Conservation (phyloP, 2,329 filamentous ascomycete genomes). For the Paracorniculantispora psalliotae region DNA sequence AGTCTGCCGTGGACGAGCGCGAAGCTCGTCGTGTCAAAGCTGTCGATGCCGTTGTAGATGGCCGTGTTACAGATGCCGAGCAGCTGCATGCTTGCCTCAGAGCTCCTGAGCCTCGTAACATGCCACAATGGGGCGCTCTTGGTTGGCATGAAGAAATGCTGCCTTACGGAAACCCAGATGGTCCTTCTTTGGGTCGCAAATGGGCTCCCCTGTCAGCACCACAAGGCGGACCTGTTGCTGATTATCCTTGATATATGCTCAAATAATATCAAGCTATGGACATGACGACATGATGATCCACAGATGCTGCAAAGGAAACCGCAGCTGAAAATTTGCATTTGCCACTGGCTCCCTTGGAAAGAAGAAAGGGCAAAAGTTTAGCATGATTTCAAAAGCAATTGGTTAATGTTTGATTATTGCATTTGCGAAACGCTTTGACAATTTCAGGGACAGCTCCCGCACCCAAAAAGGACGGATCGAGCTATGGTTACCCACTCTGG, state of each 20-base stretch:
- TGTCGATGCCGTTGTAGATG: slow-evolving; percentile 37
- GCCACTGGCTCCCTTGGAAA: slow-evolving; percentile 2
- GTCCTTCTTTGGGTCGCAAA: slow-evolving; percentile 38
- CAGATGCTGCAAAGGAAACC: neutral
- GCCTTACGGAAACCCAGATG: slow-evolving; percentile 33
- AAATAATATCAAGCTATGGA: neutral
- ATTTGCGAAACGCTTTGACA: neutral
- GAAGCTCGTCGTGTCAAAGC: slow-evolving; percentile 49
- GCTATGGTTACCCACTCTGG: neutral
- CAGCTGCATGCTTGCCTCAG: slow-evolving; percentile 32
- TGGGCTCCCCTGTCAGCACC: slow-evolving; percentile 36
- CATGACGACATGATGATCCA: slow-evolving; percentile 3
- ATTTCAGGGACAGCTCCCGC: neutral
- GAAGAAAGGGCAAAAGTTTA: slow-evolving; percentile 5
- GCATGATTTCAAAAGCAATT: slow-evolving; percentile 7
- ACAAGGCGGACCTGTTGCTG: slow-evolving; percentile 21
- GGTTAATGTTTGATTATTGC: slow-evolving; percentile 6
- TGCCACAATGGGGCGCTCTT: slow-evolving; percentile 41
- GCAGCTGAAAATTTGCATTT: slow-evolving; percentile 1
- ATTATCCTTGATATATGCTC: slow-evolving; percentile 26
- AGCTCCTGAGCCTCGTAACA: slow-evolving; percentile 34
- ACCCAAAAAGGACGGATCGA: neutral
- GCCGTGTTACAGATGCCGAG: slow-evolving; percentile 30
- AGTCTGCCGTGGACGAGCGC: slow-evolving; percentile 49
- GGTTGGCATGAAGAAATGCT: slow-evolving; percentile 46